A percentile compares a stretch with the other conserved stretches of the same genome.
phyloP scores from a whole-genome alignment of 345 rosid species.

The Litchi chinensis region DNA sequence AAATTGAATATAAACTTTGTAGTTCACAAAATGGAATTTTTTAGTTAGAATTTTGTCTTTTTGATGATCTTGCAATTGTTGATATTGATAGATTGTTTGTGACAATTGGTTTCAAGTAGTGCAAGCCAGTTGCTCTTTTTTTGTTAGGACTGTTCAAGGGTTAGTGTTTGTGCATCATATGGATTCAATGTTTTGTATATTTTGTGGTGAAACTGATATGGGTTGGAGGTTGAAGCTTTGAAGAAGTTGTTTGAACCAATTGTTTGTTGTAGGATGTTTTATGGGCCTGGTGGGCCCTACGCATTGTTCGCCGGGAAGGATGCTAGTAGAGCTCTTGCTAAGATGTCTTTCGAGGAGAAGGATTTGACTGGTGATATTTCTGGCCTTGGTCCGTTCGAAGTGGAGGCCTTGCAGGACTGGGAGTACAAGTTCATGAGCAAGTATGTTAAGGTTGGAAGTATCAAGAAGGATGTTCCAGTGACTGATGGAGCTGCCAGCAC shows the following conservation, averaged over 20 bases:
- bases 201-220: not conserved
- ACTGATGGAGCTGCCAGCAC: conserved; percentile 44
- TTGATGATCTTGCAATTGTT: no score
- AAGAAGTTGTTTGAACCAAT: not conserved
- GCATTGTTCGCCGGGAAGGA: conserved; percentile 97
- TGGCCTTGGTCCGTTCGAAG: conserved; percentile 91
- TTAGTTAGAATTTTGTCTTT: no score
- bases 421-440: conserved; percentile 99
- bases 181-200: not conserved
- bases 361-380: conserved; percentile 93
- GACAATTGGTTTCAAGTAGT: not conserved
- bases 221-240: not conserved
- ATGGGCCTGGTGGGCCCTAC: conserved; percentile 98
- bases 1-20: not conserved
- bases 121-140: not conserved
- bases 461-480: conserved; percentile 47
- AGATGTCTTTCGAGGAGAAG: conserved; percentile 95
- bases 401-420: conserved; percentile 99
- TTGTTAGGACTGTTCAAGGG: not conserved
- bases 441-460: conserved; percentile 85
- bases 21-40: no score
- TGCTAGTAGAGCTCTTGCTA: conserved; percentile 99
- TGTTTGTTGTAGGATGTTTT: conserved; percentile 76
- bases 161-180: not conserved
- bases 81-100: no score